A percentile compares a stretch with the other conserved stretches of the same genome.
Evolutionary conservation across 148 eudicot genomes (phyloP).

Genomic region (Chenopodium suecicum): DNA sequence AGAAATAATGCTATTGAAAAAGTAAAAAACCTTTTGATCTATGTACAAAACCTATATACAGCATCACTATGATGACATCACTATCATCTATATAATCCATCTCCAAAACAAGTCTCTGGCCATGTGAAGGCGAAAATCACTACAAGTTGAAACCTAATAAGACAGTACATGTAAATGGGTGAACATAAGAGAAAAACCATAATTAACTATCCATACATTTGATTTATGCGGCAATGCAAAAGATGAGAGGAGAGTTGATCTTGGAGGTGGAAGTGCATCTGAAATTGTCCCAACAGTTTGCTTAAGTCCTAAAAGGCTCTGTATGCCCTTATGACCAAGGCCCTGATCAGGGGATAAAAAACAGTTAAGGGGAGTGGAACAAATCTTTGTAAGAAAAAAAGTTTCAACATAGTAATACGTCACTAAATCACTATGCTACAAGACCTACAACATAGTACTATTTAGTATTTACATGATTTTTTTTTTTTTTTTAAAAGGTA

Average conservation of each 20-base stretch:
- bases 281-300: slow-evolving; percentile 65
- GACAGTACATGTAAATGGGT: not conserved
- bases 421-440: not conserved
- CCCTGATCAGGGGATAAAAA: slow-evolving; percentile 33
- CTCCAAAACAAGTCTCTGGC: not conserved
- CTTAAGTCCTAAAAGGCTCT: slow-evolving; percentile 67
- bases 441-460: no score
- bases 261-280: slow-evolving; percentile 72
- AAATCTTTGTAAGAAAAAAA: not conserved
- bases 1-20: no score
- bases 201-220: slow-evolving; percentile 35
- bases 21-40: not conserved
- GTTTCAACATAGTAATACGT: not conserved
- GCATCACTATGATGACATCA: not conserved
- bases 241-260: slow-evolving; percentile 62
- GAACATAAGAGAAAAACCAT: slow-evolving; percentile 6
- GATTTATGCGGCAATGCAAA: slow-evolving; percentile 54
- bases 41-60: not conserved
- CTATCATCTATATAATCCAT: not conserved
- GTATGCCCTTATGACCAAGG: slow-evolving; percentile 64
- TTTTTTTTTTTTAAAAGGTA: no score
- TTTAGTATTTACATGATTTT: no score
- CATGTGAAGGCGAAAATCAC: not conserved
- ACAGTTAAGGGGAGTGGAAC: not conserved
- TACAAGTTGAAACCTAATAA: not conserved